phyloP scores from a whole-genome alignment of 2,329 filamentous ascomycete genomes.

The Fusarium gaditjirri region DNA sequence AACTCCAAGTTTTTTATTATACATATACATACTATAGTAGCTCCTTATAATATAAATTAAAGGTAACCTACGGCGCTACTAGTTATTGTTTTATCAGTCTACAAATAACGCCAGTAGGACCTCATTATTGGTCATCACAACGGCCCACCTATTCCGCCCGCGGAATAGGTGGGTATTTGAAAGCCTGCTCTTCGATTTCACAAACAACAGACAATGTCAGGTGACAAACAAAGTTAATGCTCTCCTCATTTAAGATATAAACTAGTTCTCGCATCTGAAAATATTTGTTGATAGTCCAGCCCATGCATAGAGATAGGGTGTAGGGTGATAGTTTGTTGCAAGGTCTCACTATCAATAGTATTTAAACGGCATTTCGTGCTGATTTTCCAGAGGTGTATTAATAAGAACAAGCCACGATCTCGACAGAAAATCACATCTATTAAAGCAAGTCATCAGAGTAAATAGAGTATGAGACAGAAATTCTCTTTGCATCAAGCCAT shows the following conservation, averaged over 20 bases:
- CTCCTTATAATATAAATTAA: too few species aligned
- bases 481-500: background rate
- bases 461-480: background rate
- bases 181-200: background rate
- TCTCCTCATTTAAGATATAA: background rate
- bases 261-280: fast-evolving
- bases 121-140: fast-evolving
- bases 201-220: fast-evolving
- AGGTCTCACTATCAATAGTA: too few species aligned
- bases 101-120: background rate
- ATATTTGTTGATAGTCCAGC: background rate
- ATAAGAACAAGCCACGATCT: background rate
- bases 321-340: too few species aligned
- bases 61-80: fast-evolving
- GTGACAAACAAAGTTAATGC: fast-evolving
- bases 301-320: too few species aligned
- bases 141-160: fast-evolving
- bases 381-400: too few species aligned
- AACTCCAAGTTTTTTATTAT: too few species aligned
- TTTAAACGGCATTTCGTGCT: too few species aligned
- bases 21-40: fast-evolving
- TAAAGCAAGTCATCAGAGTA: too few species aligned
- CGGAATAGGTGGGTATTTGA: background rate
- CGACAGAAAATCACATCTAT: too few species aligned
- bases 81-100: fast-evolving